A percentile compares a stretch with the other conserved stretches of the same genome.
Evolutionary conservation across 495 filamentous ascomycete species (phyloP).

Genomic region (Neurospora africana): DNA sequence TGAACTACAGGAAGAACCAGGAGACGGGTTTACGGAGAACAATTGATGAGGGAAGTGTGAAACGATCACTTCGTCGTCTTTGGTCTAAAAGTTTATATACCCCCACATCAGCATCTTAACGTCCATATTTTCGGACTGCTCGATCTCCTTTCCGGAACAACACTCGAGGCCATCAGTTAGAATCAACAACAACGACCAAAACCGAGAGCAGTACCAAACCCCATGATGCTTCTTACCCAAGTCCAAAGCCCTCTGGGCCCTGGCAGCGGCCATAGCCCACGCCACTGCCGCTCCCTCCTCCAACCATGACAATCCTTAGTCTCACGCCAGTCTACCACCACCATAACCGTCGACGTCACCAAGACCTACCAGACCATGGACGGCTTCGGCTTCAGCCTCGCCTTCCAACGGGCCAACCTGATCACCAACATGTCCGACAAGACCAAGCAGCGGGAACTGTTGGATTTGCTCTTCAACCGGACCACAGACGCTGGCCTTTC

Average conservation of each 20-base stretch:
- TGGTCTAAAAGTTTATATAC: neutral
- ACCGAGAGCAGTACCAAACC: neutral
- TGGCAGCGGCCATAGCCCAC: neutral
- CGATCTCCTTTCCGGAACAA: neutral
- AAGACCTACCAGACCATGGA: conserved; percentile 39
- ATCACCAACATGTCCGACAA: conserved; percentile 38
- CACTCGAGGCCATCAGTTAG: neutral
- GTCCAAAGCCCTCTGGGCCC: conserved; percentile 8
- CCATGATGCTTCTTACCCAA: neutral
- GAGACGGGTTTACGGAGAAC: neutral
- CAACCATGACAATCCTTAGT: conserved; percentile 3
- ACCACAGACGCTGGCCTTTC: conserved; percentile 41
- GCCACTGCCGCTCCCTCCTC: conserved; percentile 1
- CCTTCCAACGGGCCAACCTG: conserved; percentile 45
- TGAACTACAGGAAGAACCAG: neutral
- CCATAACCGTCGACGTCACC: conserved; percentile 32
- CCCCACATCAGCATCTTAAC: neutral
- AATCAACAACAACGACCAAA: neutral
- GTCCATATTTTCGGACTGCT: neutral
- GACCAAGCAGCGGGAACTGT: conserved; percentile 31
- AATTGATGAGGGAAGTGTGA: neutral
- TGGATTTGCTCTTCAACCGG: conserved; percentile 43
- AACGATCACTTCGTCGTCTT: neutral
- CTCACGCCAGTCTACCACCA: conserved; percentile 17
- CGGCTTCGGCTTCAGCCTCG: conserved; percentile 42